These are phyloP conservation scores for Starmerella asiatica DNA, from an alignment of 805 yeast genomes.

Conservation along the genomic window DNA sequence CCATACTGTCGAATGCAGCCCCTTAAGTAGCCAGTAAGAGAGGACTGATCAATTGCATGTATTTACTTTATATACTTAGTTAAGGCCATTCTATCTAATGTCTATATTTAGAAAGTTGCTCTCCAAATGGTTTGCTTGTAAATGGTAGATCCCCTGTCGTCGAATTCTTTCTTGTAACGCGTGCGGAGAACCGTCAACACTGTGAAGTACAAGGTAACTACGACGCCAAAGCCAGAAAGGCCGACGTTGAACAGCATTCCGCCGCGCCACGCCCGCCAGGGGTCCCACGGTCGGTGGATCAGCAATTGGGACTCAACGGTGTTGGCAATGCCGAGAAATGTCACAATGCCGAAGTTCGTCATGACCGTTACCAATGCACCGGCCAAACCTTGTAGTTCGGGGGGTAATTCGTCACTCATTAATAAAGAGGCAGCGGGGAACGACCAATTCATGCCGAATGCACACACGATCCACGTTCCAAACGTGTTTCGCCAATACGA, in stretches of 20 bases:
- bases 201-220: conserved; percentile 10
- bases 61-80: too few species aligned
- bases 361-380: conserved; percentile 60
- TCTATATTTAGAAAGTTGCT: too few species aligned
- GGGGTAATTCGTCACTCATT: conserved; percentile 45
- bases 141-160: too few species aligned
- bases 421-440: conserved; percentile 63
- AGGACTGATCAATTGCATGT: too few species aligned
- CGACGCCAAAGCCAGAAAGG: conserved; percentile 38
- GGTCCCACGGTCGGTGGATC: conserved; percentile 20
- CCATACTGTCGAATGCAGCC: too few species aligned
- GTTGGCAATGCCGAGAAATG: conserved; percentile 58
- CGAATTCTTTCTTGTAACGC: too few species aligned
- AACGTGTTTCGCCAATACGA: conserved; percentile 46
- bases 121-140: too few species aligned
- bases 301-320: conserved; percentile 16
- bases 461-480: conserved; percentile 41
- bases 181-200: too few species aligned
- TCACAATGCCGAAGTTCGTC: conserved; percentile 56
- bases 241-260: conserved; percentile 53
- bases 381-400: conserved; percentile 61
- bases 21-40: too few species aligned
- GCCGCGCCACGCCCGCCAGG: conserved; percentile 38
- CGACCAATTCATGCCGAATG: conserved; percentile 68
- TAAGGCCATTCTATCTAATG: too few species aligned